Evolutionary conservation across 2,329 filamentous ascomycete genomes (phyloP).

Genomic region (Alternaria burnsii): DNA sequence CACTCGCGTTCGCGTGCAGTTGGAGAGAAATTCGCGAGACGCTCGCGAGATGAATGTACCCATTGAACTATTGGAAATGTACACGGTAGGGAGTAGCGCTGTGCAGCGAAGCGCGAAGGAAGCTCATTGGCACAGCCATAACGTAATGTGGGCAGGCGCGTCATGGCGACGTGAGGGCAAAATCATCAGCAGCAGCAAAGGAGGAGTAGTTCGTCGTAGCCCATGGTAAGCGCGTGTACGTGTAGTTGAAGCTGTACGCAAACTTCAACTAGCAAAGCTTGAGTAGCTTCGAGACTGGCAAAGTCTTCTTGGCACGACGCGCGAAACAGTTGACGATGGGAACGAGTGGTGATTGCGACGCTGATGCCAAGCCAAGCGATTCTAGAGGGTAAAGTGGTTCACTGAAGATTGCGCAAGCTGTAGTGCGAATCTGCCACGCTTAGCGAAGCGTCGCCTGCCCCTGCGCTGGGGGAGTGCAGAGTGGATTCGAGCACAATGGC

Average conservation of each 20-base stretch:
- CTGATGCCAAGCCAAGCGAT: constrained; percentile 12
- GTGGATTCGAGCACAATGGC: no score
- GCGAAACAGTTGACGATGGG: constrained; percentile 9
- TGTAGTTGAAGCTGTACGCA: background rate
- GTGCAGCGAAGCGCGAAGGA: background rate
- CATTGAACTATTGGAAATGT: constrained; percentile 7
- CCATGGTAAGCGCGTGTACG: background rate
- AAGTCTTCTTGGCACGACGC: constrained; percentile 7
- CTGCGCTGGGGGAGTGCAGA: constrained; percentile 5
- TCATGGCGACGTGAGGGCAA: constrained; percentile 10
- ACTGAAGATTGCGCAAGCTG: constrained; percentile 24
- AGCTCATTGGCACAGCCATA: constrained; percentile 2
- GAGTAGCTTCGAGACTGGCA: constrained; percentile 8
- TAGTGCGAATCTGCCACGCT: constrained; percentile 20
- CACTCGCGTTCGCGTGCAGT: constrained; percentile 3
- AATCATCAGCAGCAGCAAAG: background rate
- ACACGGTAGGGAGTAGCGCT: background rate
- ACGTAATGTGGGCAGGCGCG: constrained; percentile 11
- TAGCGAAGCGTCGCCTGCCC: constrained; percentile 16
- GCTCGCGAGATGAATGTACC: background rate
- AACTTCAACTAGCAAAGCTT: constrained; percentile 11
- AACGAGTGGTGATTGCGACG: constrained; percentile 13
- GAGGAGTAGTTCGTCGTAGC: background rate
- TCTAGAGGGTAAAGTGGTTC: constrained; percentile 18
- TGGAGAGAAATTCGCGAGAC: background rate